Evolutionary conservation across 1,139 yeast species (phyloP), one percentile per base, ranked within the genome.

Genomic region (Geotrichum cucujoidarum): DNA sequence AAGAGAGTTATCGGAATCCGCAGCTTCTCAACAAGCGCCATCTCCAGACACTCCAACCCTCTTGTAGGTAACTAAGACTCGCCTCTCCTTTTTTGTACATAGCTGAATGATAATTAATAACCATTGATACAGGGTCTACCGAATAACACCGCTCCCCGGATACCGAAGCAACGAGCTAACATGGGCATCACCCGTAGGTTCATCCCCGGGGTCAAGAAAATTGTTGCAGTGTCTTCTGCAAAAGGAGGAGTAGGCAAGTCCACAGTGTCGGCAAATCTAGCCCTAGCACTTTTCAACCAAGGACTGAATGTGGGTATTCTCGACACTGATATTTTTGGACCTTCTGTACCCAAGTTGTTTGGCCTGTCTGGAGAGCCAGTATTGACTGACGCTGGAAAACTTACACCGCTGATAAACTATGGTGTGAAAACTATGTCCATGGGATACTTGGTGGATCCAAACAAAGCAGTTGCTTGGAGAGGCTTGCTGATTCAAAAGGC

Each of bases 401-500:
- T 87, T 5, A 62, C 82, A 0, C 95, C 95, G 0, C 64, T 86
- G 57, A 64, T 74, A n/a, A 87, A 86, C 59, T 85, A 82, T 56
- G 95, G 95, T 0, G 63, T 87, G 1, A 81, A 83, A 56, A 79
- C 92, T 4, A 87, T 87, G 95, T 85, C 95, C 0, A 87, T 87
- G 95, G 95, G 95, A 0, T 86, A 82, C 59, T 68, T 87, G 56
- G 77, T 87, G 1, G 69, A 67, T 22, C 73, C 77, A 0, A 68
- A 74, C n/a, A 85, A 85, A 24, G 88, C 95, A 0, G 76, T 88
- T 3, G 94, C 84, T 0, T 87, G 95, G 95, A 70, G 95, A 52
- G 95, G 95, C 0, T 66, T 86, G 40, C 80, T 87, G 80, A 92
- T 87, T 29, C 88, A 85, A 80, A 87, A 87, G 62, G 95, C 95